Evolutionary conservation across 257 asterid species (phyloP).

Genomic region (Eustoma russellianum): DNA sequence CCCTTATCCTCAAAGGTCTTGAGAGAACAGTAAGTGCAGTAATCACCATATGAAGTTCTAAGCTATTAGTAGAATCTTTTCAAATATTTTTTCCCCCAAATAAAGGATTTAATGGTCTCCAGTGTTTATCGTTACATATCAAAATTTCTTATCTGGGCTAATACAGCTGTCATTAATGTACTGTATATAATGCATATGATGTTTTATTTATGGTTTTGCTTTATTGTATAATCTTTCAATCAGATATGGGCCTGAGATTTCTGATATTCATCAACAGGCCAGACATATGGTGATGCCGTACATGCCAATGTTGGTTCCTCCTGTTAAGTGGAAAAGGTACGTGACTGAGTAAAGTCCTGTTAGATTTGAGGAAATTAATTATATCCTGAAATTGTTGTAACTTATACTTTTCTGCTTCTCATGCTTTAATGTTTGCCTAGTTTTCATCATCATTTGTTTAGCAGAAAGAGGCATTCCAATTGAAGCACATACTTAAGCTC

Average conservation of each 20-base stretch:
- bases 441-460: too few relatives aligned
- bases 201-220: not conserved
- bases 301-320: conserved; percentile 96
- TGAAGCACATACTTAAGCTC: too few relatives aligned
- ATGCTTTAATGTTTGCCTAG: too few relatives aligned
- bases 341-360: not conserved
- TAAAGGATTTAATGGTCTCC: not conserved
- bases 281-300: conserved; percentile 96
- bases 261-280: conserved; percentile 43
- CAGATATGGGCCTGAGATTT: conserved; percentile 9
- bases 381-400: not conserved
- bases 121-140: not conserved
- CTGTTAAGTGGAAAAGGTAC: conserved; percentile 92
- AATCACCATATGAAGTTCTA: conserved; percentile 2
- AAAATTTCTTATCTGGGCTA: not conserved
- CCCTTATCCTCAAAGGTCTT: conserved; percentile 73
- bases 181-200: not conserved
- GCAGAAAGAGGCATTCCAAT: too few relatives aligned
- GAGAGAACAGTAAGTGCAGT: conserved; percentile 62
- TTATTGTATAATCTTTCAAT: not conserved
- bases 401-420: not conserved
- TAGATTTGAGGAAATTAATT: not conserved
- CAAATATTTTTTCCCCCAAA: not conserved
- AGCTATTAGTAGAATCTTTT: not conserved
- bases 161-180: not conserved